These are phyloP conservation scores for Podospora fimiseda DNA, from an alignment of 495 filamentous ascomycete genomes.

Conservation along the genomic window DNA sequence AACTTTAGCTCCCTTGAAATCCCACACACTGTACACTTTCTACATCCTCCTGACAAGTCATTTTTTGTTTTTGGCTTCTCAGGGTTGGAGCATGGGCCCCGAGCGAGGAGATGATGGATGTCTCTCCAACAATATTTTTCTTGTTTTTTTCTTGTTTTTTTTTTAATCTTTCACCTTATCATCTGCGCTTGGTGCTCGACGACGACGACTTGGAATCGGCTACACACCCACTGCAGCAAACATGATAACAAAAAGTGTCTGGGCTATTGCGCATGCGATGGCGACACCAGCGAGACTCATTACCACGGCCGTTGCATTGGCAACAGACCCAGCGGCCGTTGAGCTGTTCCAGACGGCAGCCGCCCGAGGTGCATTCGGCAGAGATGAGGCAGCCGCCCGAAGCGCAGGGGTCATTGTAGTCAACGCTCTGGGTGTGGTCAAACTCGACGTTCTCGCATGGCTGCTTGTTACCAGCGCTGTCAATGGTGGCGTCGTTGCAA, in stretches of 20 bases:
- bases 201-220: slow-evolving; percentile 11
- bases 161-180: not conserved
- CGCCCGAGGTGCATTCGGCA: slow-evolving; percentile 36
- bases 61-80: not conserved
- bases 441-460: slow-evolving; percentile 21
- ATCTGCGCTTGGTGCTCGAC: not conserved
- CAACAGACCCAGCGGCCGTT: slow-evolving; percentile 40
- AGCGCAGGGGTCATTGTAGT: slow-evolving; percentile 37
- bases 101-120: too few species aligned
- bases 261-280: slow-evolving; percentile 32
- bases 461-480: slow-evolving; percentile 12
- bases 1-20: not conserved
- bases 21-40: not conserved
- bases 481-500: slow-evolving; percentile 25
- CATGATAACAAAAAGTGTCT: slow-evolving; percentile 40
- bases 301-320: slow-evolving; percentile 35
- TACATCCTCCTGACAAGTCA: not conserved
- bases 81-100: not conserved
- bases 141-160: too few species aligned
- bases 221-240: slow-evolving; percentile 23
- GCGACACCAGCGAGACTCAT: slow-evolving; percentile 32
- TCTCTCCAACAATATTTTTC: too few species aligned
- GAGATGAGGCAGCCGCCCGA: slow-evolving; percentile 36
- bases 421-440: slow-evolving; percentile 21
- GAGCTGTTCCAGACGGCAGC: slow-evolving; percentile 38